Base-by-base conservation (phyloP, 2,329 filamentous ascomycete species). In the Ceratocystiopsis brevicomis region DNA sequence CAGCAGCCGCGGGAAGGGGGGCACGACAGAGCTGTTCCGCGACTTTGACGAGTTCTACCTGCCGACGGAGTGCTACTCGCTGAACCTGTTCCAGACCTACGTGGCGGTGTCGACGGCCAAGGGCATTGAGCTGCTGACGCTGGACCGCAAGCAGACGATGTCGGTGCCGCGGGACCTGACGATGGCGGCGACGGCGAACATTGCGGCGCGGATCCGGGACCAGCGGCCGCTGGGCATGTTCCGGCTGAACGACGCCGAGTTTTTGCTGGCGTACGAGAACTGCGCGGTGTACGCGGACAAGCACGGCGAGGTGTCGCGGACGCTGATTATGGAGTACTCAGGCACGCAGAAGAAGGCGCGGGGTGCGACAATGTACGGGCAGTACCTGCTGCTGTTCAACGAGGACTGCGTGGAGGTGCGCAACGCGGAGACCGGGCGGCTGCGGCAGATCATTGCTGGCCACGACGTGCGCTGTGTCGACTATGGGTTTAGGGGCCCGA, bases 21-120 rank as follows among this genome's bases (percentile, higher is more conserved):
- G 85, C 17, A 77, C 73, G 47, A 95, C 88, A 0, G 90, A 98
- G 53, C 88, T 88, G 53, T 98, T 96, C 76, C 81, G 90, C 49
- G 90, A 98, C 56, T 98, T 87, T 58, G 90, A 98, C 63, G 90
- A 96, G 52, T 98, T 98, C 61, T 98, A 96, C 62, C 87, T 98
- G 52, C 90, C 90, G 0, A 80, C 83, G 3, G 92, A 98, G 57
- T 95, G 86, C 59, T 94, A 81, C 59, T 85, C 83, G 40, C 81
- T 98, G 57, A 96, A 95, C 59, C 73, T 98, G 42, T 98, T 96
- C 72, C 85, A 95, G 58, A 85, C 81, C 1, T 92, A 86, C 48
- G 81, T 98, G 43, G 85, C 90, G 11, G 85, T 98, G 40, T 79
- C 84, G 17, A 96, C 88, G 1, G 73, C 84, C 37, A 85, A 86